Evolutionary conservation across 371 early-diverging fungal genomes (phyloP), one percentile per base, ranked within the genome.

Genomic region (Apophysomyces sp.): DNA sequence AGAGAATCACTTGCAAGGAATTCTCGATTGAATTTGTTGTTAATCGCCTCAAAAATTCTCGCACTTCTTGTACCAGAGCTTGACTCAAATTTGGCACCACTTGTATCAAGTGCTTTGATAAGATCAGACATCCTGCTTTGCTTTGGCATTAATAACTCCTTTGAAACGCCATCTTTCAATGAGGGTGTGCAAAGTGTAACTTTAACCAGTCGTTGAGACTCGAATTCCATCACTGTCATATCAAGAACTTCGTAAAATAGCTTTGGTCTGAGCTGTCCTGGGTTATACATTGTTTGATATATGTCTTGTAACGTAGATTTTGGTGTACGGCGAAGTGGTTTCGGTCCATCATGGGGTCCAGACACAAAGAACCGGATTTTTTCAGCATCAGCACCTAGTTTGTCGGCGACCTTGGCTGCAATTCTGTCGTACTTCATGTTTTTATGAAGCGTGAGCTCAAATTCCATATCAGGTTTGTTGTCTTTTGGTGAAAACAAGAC

Each of bases 191-290:
- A 80, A 58, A 81, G 81, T 2, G 73, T 80, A 1, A 92, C 82
- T 28, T 81, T 80, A 16, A 92, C 61, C 30, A 52, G 55, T 34
- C 88, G 86, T 69, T 93, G 94, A 41, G 77, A 84, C 60, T 97
- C 96, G 29, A 95, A 77, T 67, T 96, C 94, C 9, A 78, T 74
- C 36, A 96, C 73, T 16, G 86, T 83, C 18, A 95, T 79, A 36
- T 94, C 91, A 57, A 96, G 62, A 31, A 91, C 81, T 66, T 98
- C 97, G 69, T 95, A 98, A 58, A 80, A 84, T 9, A 96, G 31
- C 16, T 58, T 63, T 3, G 60, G 37, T 36, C 60, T 57, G 16
- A 34, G 34, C 8, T 31, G 28, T 2, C 21, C n/a, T 21, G 39
- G 61, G 13, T 24, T 18, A 49, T 53, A 61, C n/a, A 29, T 29